Evolutionary conservation across 2,329 filamentous ascomycete genomes (phyloP), one percentile per base, ranked within the genome.

Genomic region (Alternaria ventricosa): DNA sequence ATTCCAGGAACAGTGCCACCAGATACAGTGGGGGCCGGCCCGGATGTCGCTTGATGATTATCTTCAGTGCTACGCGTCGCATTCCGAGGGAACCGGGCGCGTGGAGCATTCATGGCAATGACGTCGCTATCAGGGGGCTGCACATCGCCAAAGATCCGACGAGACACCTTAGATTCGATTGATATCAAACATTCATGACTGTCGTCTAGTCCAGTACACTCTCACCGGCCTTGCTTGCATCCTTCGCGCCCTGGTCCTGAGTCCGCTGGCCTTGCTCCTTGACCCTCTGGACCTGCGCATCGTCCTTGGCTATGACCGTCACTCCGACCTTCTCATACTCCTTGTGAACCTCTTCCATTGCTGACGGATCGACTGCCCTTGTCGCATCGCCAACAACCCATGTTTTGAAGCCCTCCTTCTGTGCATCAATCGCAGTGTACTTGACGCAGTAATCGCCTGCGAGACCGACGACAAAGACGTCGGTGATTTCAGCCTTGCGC

Each of bases 361-460:
- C 79, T 36, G 69, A 69, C 12, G 85, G 83, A 77, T 91, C 87
- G 2, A 97, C 93, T 5, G 92, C 87, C 77, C 85, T 89, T 6
- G 92, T 94, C 9, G 86, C 94, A 73, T 98, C 93, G 71, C 90
- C 88, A 4, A 98, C 84, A 23, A 98, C 86, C 78, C 86, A 92
- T 5, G 91, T 92, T 70, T 80, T 83, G 76, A 96, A 97, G 0
- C 94, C 95, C 71, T 92, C 90, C 67, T 86, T 87, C 3, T 81
- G 85, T 1, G 94, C 90, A 84, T 97, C 92, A 55, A 93, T 80
- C 0, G 94, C 95, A 15, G 94, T 97, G 66, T 82, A 87, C 76
- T 89, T 90, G 59, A 98, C 94, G 78, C 96, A 99, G 79, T 92
- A 97, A 80, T 98, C 96, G 18, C 89, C 90, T 4, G 96, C 95